phyloP scores from a whole-genome alignment of 495 filamentous ascomycete genomes.

The Aspergillus olivimuriae region DNA sequence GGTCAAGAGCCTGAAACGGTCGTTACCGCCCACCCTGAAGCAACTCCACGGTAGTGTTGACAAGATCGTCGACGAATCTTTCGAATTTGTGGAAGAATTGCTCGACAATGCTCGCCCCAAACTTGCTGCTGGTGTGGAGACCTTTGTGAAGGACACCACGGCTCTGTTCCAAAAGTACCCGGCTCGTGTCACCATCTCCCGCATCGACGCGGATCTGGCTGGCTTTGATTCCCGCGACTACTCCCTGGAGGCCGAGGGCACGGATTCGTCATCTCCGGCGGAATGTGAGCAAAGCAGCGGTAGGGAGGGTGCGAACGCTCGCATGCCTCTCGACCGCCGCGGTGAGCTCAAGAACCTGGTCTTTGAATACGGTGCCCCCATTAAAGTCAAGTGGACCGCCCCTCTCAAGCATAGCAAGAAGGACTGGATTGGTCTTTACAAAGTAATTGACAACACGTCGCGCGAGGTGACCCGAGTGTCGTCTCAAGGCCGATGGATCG shows the following conservation, averaged over 20 bases:
- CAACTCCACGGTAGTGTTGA: constrained; percentile 80
- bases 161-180: constrained; percentile 87
- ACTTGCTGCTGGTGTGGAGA: constrained; percentile 77
- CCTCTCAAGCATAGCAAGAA: constrained; percentile 85
- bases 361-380: constrained; percentile 85
- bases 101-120: constrained; percentile 82
- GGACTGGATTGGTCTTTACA: constrained; percentile 95
- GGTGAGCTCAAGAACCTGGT: constrained; percentile 64
- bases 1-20: constrained; percentile 80
- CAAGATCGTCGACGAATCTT: constrained; percentile 74
- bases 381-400: constrained; percentile 88
- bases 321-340: constrained; percentile 41
- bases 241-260: constrained; percentile 65
- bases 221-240: constrained; percentile 84
- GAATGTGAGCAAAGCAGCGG: constrained; percentile 39
- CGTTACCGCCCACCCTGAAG: constrained; percentile 72
- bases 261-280: constrained; percentile 46
- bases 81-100: constrained; percentile 85
- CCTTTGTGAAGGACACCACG: constrained; percentile 81
- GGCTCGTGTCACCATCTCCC: constrained; percentile 76
- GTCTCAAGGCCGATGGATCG: constrained; percentile 86
- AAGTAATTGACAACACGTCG: constrained; percentile 85
- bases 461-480: constrained; percentile 76
- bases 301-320: constrained; percentile 45
- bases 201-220: constrained; percentile 72